Evolutionary conservation across 306 rosid species (phyloP), one percentile per base, ranked within the genome.

Genomic region (Lotus japonicus): DNA sequence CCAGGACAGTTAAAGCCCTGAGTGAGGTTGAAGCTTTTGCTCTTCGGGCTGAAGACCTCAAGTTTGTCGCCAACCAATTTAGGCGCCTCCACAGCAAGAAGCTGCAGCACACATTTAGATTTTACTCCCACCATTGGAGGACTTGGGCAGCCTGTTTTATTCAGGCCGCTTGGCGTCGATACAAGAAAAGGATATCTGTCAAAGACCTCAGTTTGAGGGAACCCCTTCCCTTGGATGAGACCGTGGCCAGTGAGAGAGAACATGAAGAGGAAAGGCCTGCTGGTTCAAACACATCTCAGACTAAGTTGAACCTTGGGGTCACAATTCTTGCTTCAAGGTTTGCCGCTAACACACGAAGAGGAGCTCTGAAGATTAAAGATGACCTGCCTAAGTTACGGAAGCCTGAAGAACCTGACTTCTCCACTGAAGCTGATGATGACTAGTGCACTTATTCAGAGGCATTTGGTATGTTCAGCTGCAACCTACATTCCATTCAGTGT

Each of bases 61-160:
- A 88, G 77, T 90, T 94, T 77, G 99, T 94, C 0, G 99, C 99
- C 15, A 90, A 94, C 75, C 99, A 94, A 55, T 94, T 90, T 72
- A 85, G 97, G 78, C 95, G 97, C 23, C 88, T 94, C 33, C 99
- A 94, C 78, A 90, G 99, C 84, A 94, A 90, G 87, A 94, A 85
- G 81, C 85, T 94, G 78, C 99, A 94, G 84, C 97, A 94, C 79
- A 94, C 99, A 10, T 88, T 94, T 78, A 84, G 99, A 56, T 88
- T 87, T 75, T 87, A 94, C 56, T 94, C 99, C 55, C 99, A 90
- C 76, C 99, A 94, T 49, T 94, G 99, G 99, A 86, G 99, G 80
- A 87, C 96, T 36, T 94, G 97, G 97, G 99, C 97, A n/a, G 95
- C 97, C 45, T 90, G 99, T 86, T 94, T 90, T 79, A 83, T 94